Conservation (phyloP, 768 basidiomycete species). For the Lactifluus subvellereus region DNA sequence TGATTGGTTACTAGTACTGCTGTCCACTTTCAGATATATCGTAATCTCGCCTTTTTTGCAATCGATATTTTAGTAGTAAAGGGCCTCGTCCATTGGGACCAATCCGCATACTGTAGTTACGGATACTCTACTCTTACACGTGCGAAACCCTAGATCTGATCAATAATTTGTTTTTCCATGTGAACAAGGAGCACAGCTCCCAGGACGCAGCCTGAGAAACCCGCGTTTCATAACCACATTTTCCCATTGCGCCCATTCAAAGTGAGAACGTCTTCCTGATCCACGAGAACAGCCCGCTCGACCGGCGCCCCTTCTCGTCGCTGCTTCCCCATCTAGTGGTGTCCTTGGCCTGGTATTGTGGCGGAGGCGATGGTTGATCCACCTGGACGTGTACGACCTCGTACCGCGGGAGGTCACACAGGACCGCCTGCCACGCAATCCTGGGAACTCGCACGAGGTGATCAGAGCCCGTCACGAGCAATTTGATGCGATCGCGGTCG, state of each 20-base stretch:
- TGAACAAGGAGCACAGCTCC: not conserved
- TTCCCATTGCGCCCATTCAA: not conserved
- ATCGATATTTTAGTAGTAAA: no score
- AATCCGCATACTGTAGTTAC: no score
- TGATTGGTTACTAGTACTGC: no score
- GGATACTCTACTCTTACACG: no score
- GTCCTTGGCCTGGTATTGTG: conserved; percentile 15
- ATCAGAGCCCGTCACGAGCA: conserved; percentile 13
- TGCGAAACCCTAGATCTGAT: no score
- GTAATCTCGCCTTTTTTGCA: no score
- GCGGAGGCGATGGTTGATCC: conserved; percentile 14
- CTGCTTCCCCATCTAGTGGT: not conserved
- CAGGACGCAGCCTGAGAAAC: not conserved
- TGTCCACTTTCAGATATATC: no score
- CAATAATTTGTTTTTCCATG: not conserved
- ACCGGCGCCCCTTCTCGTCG: not conserved
- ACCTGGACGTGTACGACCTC: conserved; percentile 19
- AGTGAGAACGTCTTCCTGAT: conserved; percentile 8
- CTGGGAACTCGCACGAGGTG: conserved; percentile 17
- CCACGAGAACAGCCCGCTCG: conserved; percentile 11
- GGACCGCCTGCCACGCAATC: conserved; percentile 16
- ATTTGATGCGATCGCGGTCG: conserved; percentile 6
- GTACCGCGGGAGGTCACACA: conserved; percentile 16
- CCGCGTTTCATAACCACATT: not conserved
- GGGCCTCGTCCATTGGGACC: no score